phyloP scores from a whole-genome alignment of 2,329 filamentous ascomycete genomes.

The Keithomyces neogunnii region DNA sequence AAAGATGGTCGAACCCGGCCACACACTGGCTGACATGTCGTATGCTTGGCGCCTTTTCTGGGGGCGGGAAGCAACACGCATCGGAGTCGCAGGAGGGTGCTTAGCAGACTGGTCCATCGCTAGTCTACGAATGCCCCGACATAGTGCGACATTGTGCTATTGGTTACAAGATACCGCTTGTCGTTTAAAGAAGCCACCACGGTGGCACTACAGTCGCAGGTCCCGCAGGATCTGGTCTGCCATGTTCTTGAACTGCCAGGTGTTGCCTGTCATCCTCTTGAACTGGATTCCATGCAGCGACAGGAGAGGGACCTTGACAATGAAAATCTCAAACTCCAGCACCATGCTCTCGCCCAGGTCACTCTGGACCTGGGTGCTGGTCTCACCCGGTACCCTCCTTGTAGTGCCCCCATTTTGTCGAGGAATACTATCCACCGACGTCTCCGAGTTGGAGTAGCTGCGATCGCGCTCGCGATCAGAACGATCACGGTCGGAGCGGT shows the following conservation, averaged over 20 bases:
- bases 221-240: constrained; percentile 89
- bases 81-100: background rate
- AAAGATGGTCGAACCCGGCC: background rate
- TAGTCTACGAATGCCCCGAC: background rate
- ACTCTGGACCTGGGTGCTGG: constrained; percentile 82
- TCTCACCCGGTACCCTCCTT: constrained; percentile 68
- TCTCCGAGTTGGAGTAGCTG: constrained; percentile 81
- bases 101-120: background rate
- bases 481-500: constrained; percentile 24
- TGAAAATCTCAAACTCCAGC: constrained; percentile 88
- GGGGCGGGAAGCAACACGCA: background rate
- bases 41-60: background rate
- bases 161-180: background rate
- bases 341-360: constrained; percentile 80
- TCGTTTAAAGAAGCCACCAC: background rate
- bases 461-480: constrained; percentile 38
- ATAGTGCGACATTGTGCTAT: background rate
- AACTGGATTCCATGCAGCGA: constrained; percentile 95
- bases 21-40: background rate
- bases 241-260: constrained; percentile 99
- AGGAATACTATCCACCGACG: constrained; percentile 66
- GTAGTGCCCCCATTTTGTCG: constrained; percentile 39
- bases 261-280: constrained; percentile 90
- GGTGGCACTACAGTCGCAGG: constrained; percentile 59
- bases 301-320: constrained; percentile 93